Evolutionary conservation across 2,329 filamentous ascomycete genomes (phyloP).

Genomic region (Fonsecaea pedrosoi): DNA sequence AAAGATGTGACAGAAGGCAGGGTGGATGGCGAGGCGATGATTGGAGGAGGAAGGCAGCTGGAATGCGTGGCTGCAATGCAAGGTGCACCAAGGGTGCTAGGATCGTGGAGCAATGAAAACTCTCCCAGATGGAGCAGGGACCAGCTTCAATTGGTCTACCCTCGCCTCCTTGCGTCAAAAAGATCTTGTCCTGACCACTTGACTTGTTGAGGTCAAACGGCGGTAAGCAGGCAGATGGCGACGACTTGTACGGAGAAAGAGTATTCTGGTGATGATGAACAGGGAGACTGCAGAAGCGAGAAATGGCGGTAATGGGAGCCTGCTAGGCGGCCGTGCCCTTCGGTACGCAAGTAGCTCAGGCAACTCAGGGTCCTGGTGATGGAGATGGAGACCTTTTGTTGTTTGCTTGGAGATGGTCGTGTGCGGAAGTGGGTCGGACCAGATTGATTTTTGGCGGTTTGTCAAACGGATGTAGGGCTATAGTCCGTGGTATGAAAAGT

Average conservation of each 20-base stretch:
- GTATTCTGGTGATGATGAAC: conserved; percentile 9
- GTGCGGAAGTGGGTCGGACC: background rate
- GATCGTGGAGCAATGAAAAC: conserved; percentile 38
- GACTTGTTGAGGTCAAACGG: conserved; percentile 35
- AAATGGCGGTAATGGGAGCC: conserved; percentile 24
- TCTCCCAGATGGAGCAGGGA: conserved; percentile 25
- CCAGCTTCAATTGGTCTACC: conserved; percentile 17
- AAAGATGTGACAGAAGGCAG: conserved; percentile 28
- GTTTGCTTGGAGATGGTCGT: background rate
- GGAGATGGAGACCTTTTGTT: background rate
- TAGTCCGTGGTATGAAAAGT: background rate
- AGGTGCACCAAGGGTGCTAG: conserved; percentile 31
- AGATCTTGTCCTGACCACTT: conserved; percentile 32
- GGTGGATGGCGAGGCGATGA: conserved; percentile 28
- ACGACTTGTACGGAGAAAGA: conserved; percentile 7
- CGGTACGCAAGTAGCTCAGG: background rate
- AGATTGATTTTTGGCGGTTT: background rate
- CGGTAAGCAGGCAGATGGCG: conserved; percentile 35
- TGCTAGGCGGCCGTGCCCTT: background rate
- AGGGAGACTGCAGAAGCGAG: conserved; percentile 5
- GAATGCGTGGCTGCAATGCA: conserved; percentile 41
- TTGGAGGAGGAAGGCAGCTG: conserved; percentile 32
- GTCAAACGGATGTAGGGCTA: background rate
- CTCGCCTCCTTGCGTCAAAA: conserved; percentile 37
- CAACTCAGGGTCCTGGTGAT: background rate